phyloP scores from a whole-genome alignment of 176 grass and related monocot genomes.

The Triticum dicoccoides region DNA sequence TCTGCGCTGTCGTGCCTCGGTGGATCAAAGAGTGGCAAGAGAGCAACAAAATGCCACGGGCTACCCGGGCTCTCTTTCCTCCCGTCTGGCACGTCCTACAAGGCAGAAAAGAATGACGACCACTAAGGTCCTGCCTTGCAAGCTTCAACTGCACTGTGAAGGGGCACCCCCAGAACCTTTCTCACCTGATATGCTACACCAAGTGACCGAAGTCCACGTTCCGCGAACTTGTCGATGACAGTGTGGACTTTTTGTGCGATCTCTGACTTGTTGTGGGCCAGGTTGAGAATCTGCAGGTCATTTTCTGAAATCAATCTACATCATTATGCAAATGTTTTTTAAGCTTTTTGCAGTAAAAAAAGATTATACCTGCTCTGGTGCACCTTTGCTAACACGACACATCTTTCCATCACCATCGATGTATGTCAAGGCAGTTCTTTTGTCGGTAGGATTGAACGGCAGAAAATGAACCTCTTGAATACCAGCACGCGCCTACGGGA shows the following conservation, averaged over 20 bases:
- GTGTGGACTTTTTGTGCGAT: slow-evolving; percentile 46
- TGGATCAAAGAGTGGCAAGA: slow-evolving; percentile 64
- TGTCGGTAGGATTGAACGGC: slow-evolving; percentile 59
- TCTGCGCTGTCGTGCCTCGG: slow-evolving; percentile 61
- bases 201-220: slow-evolving; percentile 58
- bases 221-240: slow-evolving; percentile 57
- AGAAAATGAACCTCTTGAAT: slow-evolving; percentile 54
- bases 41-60: slow-evolving; percentile 52
- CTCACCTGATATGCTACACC: slow-evolving; percentile 55
- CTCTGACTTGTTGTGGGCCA: slow-evolving; percentile 47
- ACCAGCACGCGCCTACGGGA: slow-evolving; percentile 41
- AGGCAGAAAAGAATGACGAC: neutral
- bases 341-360: neutral
- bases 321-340: neutral
- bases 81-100: slow-evolving; percentile 46
- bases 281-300: slow-evolving; percentile 43
- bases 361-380: slow-evolving; percentile 47
- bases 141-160: neutral
- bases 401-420: slow-evolving; percentile 50
- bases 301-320: slow-evolving; percentile 5
- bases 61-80: slow-evolving; percentile 55
- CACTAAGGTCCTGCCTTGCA: neutral
- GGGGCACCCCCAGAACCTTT: neutral
- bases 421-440: slow-evolving; percentile 59
- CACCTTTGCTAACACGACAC: slow-evolving; percentile 57